phyloP scores from a whole-genome alignment of 1,284 basidiomycete genomes.

The Sporisorium reilianum region DNA sequence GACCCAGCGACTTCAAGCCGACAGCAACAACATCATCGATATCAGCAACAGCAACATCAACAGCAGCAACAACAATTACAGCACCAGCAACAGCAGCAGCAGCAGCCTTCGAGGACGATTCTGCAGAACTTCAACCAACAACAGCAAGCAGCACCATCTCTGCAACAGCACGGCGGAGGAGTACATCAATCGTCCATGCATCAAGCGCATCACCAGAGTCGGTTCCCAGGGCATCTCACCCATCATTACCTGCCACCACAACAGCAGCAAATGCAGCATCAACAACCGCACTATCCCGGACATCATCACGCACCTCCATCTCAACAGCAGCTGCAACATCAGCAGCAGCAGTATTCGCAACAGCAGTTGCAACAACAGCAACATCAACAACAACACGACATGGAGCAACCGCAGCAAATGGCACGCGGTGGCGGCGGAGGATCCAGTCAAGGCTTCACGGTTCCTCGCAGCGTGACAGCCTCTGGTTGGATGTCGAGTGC shows the following conservation, averaged over 20 bases:
- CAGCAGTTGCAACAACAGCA: slow-evolving; percentile 3
- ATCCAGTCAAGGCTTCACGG: slow-evolving; percentile 14
- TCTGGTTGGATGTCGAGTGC: slow-evolving; percentile 24
- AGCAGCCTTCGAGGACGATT: neutral
- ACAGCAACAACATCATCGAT: slow-evolving; percentile 3
- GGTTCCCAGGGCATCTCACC: slow-evolving; percentile 10
- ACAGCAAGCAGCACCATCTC: neutral
- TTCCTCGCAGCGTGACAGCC: slow-evolving; percentile 24
- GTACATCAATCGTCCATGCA: slow-evolving; percentile 15
- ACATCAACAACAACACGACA: slow-evolving; percentile 5
- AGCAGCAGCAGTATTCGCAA: neutral
- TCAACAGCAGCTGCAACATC: slow-evolving; percentile 14
- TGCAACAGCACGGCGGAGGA: slow-evolving; percentile 3
- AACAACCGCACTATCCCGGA: neutral
- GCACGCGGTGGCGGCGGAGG: slow-evolving; percentile 5
- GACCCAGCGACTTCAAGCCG: neutral
- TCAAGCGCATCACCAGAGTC: slow-evolving; percentile 13
- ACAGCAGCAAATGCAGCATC: slow-evolving; percentile 11
- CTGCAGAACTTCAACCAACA: neutral
- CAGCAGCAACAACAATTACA: slow-evolving; percentile 4
- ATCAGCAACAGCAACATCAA: slow-evolving; percentile 4
- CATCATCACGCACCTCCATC: slow-evolving; percentile 11
- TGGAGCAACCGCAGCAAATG: neutral
- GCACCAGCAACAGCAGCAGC: slow-evolving; percentile 2
- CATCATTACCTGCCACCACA: slow-evolving; percentile 1